A percentile compares a stretch with the other conserved stretches of the same genome.
These are phyloP conservation scores for Globisporangium polare DNA, from an alignment of 352 stramenopile genomes.

Conservation along the genomic window DNA sequence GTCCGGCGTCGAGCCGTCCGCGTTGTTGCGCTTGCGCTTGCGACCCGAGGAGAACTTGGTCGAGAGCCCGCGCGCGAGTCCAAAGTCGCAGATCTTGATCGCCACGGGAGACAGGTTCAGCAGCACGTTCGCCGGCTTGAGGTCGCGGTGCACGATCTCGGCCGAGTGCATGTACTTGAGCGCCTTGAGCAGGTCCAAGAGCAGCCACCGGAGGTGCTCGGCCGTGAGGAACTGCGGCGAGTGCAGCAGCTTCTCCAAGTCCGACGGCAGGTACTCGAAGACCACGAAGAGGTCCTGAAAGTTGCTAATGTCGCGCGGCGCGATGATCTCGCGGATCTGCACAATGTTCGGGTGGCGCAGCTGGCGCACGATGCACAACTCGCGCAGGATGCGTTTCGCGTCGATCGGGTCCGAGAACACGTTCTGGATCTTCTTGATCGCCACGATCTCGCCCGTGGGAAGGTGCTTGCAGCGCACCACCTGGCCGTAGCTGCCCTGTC, in stretches of 20 bases:
- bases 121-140: constrained; percentile 87
- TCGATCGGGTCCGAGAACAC: constrained; percentile 87
- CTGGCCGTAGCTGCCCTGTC: constrained; percentile 83
- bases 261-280: constrained; percentile 82
- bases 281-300: constrained; percentile 87
- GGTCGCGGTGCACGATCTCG: constrained; percentile 85
- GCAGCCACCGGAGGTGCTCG: constrained; percentile 80
- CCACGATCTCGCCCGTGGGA: constrained; percentile 84
- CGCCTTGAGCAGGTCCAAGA: constrained; percentile 82
- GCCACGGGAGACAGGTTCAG: constrained; percentile 83
- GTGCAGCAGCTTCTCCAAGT: constrained; percentile 83
- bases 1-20: constrained; percentile 42
- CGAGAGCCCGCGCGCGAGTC: constrained; percentile 66
- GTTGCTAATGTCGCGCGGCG: constrained; percentile 57
- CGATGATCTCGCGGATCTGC: constrained; percentile 84
- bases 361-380: constrained; percentile 81
- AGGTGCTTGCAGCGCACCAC: constrained; percentile 86
- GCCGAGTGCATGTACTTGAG: constrained; percentile 90
- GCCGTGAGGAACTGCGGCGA: constrained; percentile 83
- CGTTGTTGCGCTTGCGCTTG: constrained; percentile 39
- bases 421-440: constrained; percentile 89
- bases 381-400: constrained; percentile 81
- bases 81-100: constrained; percentile 88
- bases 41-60: constrained; percentile 46
- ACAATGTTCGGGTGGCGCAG: constrained; percentile 86